These are phyloP conservation scores for Butyriboletus regius DNA, from an alignment of 1,284 basidiomycete species.

Conservation along the genomic window DNA sequence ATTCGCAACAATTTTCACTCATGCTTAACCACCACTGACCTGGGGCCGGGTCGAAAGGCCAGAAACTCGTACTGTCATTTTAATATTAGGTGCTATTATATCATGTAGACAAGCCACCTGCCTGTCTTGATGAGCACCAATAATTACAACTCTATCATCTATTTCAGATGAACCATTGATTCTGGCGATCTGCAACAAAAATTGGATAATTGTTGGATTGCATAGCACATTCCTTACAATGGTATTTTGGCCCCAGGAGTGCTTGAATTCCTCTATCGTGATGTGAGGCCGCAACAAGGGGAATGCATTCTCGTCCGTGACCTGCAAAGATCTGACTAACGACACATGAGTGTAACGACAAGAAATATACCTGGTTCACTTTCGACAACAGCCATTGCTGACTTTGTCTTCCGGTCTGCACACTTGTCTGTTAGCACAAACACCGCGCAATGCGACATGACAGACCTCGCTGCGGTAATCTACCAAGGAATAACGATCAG, in stretches of 20 bases:
- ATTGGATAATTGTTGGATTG: not conserved
- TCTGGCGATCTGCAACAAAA: slow-evolving; percentile 49
- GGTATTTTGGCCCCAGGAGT: slow-evolving; percentile 87
- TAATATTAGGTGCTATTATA: slow-evolving; percentile 11
- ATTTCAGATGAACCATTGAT: slow-evolving; percentile 61
- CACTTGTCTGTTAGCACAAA: slow-evolving; percentile 7
- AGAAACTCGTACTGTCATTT: slow-evolving; percentile 63
- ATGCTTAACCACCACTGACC: slow-evolving; percentile 41
- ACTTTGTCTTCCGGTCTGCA: slow-evolving; percentile 68
- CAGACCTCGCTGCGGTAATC: slow-evolving; percentile 73
- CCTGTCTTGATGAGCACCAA: slow-evolving; percentile 89
- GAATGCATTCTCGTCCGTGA: slow-evolving; percentile 57
- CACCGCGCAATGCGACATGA: slow-evolving; percentile 11
- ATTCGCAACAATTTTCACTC: slow-evolving; percentile 4
- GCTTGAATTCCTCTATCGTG: slow-evolving; percentile 71
- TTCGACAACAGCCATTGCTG: slow-evolving; percentile 78
- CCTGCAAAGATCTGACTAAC: slow-evolving; percentile 38
- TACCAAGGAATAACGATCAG: slow-evolving; percentile 30
- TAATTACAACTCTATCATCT: slow-evolving; percentile 57
- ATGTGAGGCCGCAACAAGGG: slow-evolving; percentile 52
- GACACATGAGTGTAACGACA: not conserved
- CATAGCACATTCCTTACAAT: slow-evolving; percentile 50
- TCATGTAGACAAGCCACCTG: slow-evolving; percentile 24
- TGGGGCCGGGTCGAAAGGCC: slow-evolving; percentile 83
- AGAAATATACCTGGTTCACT: slow-evolving; percentile 54